phyloP scores from a whole-genome alignment of 106 monocot genomes.

The Phalaenopsis equestris region DNA sequence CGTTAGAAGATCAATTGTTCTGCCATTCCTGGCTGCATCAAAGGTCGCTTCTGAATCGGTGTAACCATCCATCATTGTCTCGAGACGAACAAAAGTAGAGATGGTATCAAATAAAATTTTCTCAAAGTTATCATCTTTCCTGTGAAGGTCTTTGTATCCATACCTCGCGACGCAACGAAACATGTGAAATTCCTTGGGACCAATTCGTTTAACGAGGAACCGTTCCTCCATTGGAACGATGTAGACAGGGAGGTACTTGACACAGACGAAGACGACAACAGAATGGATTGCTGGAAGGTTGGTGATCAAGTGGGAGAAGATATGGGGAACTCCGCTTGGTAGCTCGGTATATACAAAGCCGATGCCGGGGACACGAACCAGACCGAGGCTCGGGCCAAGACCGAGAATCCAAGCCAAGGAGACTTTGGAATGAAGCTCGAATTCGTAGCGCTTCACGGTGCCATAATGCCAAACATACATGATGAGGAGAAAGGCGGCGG shows the following conservation, averaged over 20 bases:
- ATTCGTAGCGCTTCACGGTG: slow-evolving; percentile 72
- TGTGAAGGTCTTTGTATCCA: slow-evolving; percentile 82
- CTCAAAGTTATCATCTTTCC: slow-evolving; percentile 82
- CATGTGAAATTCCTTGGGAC: slow-evolving; percentile 78
- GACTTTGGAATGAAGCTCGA: slow-evolving; percentile 80
- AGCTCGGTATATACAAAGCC: slow-evolving; percentile 89
- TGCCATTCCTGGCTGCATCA: not conserved
- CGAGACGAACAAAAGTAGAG: slow-evolving; percentile 40
- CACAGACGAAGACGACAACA: slow-evolving; percentile 72
- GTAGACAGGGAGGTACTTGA: slow-evolving; percentile 87
- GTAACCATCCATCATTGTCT: slow-evolving; percentile 83
- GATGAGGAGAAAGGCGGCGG: slow-evolving; percentile 52
- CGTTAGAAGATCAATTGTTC: not conserved
- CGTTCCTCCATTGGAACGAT: slow-evolving; percentile 65
- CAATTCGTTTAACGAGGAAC: slow-evolving; percentile 75
- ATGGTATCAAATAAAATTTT: slow-evolving; percentile 68
- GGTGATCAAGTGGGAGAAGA: slow-evolving; percentile 92
- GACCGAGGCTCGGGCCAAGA: slow-evolving; percentile 76
- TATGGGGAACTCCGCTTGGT: slow-evolving; percentile 75
- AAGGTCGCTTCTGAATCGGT: slow-evolving; percentile 59
- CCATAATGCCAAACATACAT: slow-evolving; percentile 92
- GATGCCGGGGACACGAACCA: slow-evolving; percentile 87
- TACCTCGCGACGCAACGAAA: slow-evolving; percentile 89
- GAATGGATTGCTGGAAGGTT: slow-evolving; percentile 90
- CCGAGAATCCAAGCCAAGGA: slow-evolving; percentile 96